These are phyloP conservation scores for Detonula confervacea DNA, from an alignment of 352 stramenopile genomes.

Conservation along the genomic window DNA sequence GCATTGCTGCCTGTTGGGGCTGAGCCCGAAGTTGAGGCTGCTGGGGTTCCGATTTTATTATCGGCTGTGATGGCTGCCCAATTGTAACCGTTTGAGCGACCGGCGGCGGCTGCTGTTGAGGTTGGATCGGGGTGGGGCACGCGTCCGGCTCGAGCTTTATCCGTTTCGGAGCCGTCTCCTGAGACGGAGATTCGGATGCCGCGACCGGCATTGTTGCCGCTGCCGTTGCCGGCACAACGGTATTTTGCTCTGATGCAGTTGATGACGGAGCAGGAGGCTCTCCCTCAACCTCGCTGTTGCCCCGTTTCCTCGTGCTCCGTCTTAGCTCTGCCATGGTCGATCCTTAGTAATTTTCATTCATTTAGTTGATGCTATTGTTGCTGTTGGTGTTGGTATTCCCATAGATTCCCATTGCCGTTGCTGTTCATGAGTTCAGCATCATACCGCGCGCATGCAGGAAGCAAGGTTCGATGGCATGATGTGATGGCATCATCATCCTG, in stretches of 20 bases:
- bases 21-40: neutral
- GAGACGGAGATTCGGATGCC: too few species aligned
- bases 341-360: neutral
- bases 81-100: neutral
- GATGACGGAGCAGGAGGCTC: too few species aligned
- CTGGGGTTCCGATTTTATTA: neutral
- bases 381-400: neutral
- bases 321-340: neutral
- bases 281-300: slow-evolving; percentile 7
- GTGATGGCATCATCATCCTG: too few species aligned
- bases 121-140: neutral
- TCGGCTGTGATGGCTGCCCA: neutral
- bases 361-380: neutral
- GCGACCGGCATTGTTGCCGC: neutral
- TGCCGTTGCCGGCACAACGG: neutral
- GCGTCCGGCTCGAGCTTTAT: neutral
- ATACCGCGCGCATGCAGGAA: too few species aligned
- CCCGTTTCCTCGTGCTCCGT: slow-evolving; percentile 16
- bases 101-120: neutral
- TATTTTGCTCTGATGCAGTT: neutral
- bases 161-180: neutral
- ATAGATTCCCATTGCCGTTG: neutral
- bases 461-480: too few species aligned
- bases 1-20: neutral
- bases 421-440: too few species aligned